Evolutionary conservation across 352 stramenopile species (phyloP), one percentile per base, ranked within the genome.

Genomic region (Phytophthora hibernalis): DNA sequence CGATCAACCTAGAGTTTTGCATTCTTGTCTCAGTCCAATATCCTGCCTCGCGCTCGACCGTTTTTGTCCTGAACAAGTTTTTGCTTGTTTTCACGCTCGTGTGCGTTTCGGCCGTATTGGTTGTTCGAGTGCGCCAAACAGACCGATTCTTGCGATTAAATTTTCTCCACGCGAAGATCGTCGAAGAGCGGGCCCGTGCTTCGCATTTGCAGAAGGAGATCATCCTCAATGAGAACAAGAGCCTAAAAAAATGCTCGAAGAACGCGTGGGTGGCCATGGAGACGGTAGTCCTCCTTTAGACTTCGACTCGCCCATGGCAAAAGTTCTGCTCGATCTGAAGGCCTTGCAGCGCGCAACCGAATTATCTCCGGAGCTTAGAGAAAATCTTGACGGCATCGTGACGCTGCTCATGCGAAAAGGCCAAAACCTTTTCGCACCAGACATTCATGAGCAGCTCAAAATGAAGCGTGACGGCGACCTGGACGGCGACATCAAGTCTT

Each of bases 151-250:
- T 94, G 26, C 79, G 86, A 2, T 48, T 92, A 30, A 92, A 94
- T 37, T 92, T 92, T 49, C 66, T 94, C 13, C 85, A 92, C 21
- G 82, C 84, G 0, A 85, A 86, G 40, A 89, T 80, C 0, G 84
- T 92, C 28, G 84, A 94, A 57, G 80, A 92, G 43, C 74, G 80
- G 11, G 86, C 81, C 5, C 75, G 79, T 13, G 83, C 82, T 1
- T 88, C 86, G 2, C 77, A 92, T 45, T 44, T 89, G 28, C 83
- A 94, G 52, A 89, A 89, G 40, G 83, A 92, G 54, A 87, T 92
- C 52, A 92, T 94, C 56, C 82, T 92, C 48, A 92, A 92, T 42
- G 86, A 94, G 56, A 94, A 92, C 72, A 91, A 90, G 42, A 91
- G 82, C 13, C 74, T 94, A 94, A 94, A 66, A 85, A 82, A 65